Evolutionary conservation across 2,329 filamentous ascomycete species (phyloP).

Genomic region (Teratosphaeria viscida): DNA sequence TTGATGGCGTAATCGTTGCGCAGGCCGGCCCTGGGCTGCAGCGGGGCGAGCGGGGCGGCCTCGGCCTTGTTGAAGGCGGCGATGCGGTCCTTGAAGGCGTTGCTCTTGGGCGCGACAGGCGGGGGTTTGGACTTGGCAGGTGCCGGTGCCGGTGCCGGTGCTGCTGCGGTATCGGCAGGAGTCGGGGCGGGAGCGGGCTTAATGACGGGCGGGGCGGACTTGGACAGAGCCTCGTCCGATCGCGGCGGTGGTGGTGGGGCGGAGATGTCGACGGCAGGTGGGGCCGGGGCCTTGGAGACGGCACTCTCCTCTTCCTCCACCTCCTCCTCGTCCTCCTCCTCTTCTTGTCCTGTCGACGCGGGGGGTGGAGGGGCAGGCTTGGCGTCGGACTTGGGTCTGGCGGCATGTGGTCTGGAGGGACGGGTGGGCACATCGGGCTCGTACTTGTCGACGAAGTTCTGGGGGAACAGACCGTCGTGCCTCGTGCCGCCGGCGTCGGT

Average conservation of each 20-base stretch:
- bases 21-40: constrained; percentile 61
- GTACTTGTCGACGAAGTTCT: constrained; percentile 95
- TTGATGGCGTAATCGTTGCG: constrained; percentile 65
- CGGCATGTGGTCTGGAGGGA: constrained; percentile 51
- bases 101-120: constrained; percentile 56
- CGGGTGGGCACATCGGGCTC: constrained; percentile 84
- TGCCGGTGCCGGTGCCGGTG: constrained; percentile 30
- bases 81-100: constrained; percentile 88
- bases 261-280: constrained; percentile 20
- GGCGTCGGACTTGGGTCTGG: constrained; percentile 46
- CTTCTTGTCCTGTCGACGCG: constrained; percentile 6
- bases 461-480: constrained; percentile 80
- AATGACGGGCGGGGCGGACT: constrained; percentile 14
- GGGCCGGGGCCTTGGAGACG: constrained; percentile 14
- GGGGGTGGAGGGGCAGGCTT: constrained; percentile 20
- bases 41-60: constrained; percentile 77
- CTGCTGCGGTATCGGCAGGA: constrained; percentile 28
- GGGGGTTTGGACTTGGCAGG: constrained; percentile 49
- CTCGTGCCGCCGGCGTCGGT: constrained; percentile 62
- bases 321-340: constrained; percentile 3
- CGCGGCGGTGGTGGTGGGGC: constrained; percentile 5
- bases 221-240: constrained; percentile 8
- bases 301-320: constrained; percentile 5
- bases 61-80: constrained; percentile 91
- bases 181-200: constrained; percentile 19